These are phyloP conservation scores for Boletus semigastroideus DNA, from an alignment of 1,284 basidiomycete genomes.

Conservation along the genomic window DNA sequence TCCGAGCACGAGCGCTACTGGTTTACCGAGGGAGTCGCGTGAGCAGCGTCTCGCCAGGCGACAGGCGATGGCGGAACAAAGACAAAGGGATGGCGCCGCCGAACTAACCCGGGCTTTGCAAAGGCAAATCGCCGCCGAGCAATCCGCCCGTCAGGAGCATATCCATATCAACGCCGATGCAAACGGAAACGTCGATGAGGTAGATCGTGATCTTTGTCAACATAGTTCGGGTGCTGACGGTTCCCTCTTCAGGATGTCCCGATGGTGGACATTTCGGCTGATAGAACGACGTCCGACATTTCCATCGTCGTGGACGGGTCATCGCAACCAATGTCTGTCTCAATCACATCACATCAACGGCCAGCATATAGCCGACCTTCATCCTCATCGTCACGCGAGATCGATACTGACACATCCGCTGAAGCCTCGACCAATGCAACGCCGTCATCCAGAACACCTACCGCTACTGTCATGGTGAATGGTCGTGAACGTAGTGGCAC, in stretches of 20 bases:
- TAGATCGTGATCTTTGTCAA: slow-evolving; percentile 12
- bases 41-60: slow-evolving; percentile 66
- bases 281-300: slow-evolving; percentile 20
- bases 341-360: slow-evolving; percentile 22
- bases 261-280: slow-evolving; percentile 24
- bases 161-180: slow-evolving; percentile 2
- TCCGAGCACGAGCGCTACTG: slow-evolving; percentile 60
- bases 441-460: slow-evolving; percentile 60
- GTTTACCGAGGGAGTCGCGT: slow-evolving; percentile 66
- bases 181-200: slow-evolving; percentile 25
- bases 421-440: slow-evolving; percentile 61
- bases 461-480: slow-evolving; percentile 51
- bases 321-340: slow-evolving; percentile 19
- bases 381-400: slow-evolving; percentile 42
- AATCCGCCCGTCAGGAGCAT: slow-evolving; percentile 12
- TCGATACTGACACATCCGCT: slow-evolving; percentile 52
- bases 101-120: slow-evolving; percentile 58
- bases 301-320: slow-evolving; percentile 24
- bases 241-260: slow-evolving; percentile 22
- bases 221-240: slow-evolving; percentile 5
- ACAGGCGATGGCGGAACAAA: slow-evolving; percentile 50
- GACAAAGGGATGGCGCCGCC: slow-evolving; percentile 52
- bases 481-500: slow-evolving; percentile 73
- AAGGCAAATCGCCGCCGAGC: slow-evolving; percentile 41
- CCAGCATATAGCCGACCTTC: slow-evolving; percentile 20